Percentiles rank a stretch among this genome's conserved stretches.
phyloP scores from a whole-genome alignment of 1,284 basidiomycete species.

The Malassezia yamatoensis region DNA sequence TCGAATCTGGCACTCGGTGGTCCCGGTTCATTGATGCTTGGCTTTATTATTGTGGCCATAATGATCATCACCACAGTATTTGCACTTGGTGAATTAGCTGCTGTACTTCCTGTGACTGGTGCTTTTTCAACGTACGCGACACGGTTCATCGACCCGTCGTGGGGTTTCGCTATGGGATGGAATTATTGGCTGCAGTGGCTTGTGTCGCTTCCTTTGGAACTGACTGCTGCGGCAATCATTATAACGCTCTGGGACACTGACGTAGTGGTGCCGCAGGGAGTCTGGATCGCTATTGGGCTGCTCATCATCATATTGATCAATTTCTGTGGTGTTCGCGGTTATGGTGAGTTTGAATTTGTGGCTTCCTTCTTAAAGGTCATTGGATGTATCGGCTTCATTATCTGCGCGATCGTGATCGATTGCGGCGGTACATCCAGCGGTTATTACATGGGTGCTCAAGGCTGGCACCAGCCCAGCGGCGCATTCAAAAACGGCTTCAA shows the following conservation, averaged over 20 bases:
- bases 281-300: constrained; percentile 37
- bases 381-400: constrained; percentile 42
- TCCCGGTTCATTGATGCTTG: constrained; percentile 50
- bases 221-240: constrained; percentile 40
- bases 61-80: constrained; percentile 49
- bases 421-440: constrained; percentile 34
- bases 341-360: constrained; percentile 42
- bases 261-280: constrained; percentile 24
- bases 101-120: constrained; percentile 40
- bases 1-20: constrained; percentile 51
- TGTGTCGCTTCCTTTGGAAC: constrained; percentile 38
- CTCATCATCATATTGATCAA: constrained; percentile 35
- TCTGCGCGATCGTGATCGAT: constrained; percentile 40
- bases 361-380: constrained; percentile 41
- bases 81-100: constrained; percentile 43
- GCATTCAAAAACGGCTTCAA: constrained; percentile 32
- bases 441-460: constrained; percentile 21
- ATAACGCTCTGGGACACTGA: constrained; percentile 38
- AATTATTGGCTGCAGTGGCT: constrained; percentile 46
- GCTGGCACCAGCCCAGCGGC: constrained; percentile 42
- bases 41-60: constrained; percentile 38
- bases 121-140: constrained; percentile 42
- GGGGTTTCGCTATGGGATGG: constrained; percentile 42
- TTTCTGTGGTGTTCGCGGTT: constrained; percentile 42
- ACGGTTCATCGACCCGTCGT: constrained; percentile 43